These are phyloP conservation scores for Clonostachys rosea DNA, from an alignment of 2,329 filamentous ascomycete species.

Conservation along the genomic window DNA sequence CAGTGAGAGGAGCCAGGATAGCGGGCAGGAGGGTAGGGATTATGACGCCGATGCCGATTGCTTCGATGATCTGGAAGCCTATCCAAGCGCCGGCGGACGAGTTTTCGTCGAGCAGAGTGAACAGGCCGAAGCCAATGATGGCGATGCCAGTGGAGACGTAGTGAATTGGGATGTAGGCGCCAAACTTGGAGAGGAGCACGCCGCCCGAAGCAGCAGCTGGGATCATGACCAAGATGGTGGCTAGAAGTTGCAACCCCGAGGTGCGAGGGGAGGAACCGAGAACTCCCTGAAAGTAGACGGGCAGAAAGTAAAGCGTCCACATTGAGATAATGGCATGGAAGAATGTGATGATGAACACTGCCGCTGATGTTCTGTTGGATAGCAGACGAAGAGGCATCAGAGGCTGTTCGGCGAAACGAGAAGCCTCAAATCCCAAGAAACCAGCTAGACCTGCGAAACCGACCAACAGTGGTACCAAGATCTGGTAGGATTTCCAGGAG, in stretches of 20 bases:
- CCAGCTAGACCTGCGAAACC: constrained; percentile 28
- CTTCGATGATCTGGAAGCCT: constrained; percentile 31
- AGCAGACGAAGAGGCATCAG: constrained; percentile 40
- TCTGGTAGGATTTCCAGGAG: constrained; percentile 38
- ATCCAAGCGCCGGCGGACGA: constrained; percentile 32
- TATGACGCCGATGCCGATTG: constrained; percentile 33
- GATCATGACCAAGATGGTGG: constrained; percentile 16
- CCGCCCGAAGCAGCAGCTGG: constrained; percentile 16
- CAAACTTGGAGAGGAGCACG: constrained; percentile 18
- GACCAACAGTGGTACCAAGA: constrained; percentile 40
- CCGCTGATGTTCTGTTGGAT: constrained; percentile 28
- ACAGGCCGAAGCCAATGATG: constrained; percentile 32
- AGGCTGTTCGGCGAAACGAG: constrained; percentile 14
- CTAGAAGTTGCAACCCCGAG: constrained; percentile 23
- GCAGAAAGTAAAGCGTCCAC: constrained; percentile 33
- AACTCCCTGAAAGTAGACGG: constrained; percentile 43
- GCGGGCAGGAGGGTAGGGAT: constrained; percentile 35
- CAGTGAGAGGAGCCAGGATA: constrained; percentile 25
- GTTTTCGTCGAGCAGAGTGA: constrained; percentile 27
- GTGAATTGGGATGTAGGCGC: constrained; percentile 23
- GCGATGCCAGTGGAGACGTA: constrained; percentile 17
- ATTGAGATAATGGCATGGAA: constrained; percentile 17
- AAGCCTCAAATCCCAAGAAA: constrained; percentile 27
- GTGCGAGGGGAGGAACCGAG: constrained; percentile 19
- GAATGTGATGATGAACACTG: constrained; percentile 10